Percentiles rank a stretch among this genome's conserved stretches.
Conservation (phyloP, 2,329 filamentous ascomycete species). For the Scedosporium apiospermum region DNA sequence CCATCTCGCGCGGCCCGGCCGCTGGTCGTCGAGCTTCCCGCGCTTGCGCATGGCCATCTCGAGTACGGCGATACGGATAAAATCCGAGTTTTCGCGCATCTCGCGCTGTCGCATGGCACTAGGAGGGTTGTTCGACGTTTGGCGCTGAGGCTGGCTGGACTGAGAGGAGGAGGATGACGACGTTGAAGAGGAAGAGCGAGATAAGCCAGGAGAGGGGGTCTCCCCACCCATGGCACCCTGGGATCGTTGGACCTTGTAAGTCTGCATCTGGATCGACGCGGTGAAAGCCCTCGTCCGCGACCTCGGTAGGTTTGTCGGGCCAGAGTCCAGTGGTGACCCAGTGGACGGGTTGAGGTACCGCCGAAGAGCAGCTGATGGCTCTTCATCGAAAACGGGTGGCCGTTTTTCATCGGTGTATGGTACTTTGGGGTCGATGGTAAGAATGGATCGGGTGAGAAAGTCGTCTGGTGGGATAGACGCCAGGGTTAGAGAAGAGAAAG, state of each 20-base stretch:
- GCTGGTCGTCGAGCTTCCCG: constrained; percentile 57
- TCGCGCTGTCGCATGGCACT: constrained; percentile 51
- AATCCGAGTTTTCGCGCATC: constrained; percentile 61
- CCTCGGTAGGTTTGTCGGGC: constrained; percentile 10
- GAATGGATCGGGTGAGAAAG: constrained; percentile 56
- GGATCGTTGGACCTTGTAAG: constrained; percentile 51
- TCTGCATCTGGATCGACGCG: constrained; percentile 64
- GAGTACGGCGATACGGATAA: constrained; percentile 62
- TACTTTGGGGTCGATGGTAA: constrained; percentile 56
- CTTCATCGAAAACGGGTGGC: constrained; percentile 52
- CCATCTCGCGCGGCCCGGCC: constrained; percentile 58
- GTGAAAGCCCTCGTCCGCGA: constrained; percentile 36
- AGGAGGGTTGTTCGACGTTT: constrained; percentile 24
- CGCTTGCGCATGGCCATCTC: constrained; percentile 62
- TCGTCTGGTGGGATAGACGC: constrained; percentile 57
- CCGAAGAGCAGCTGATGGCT: constrained; percentile 55
- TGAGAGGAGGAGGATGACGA: constrained; percentile 19
- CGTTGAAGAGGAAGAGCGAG: constrained; percentile 2
- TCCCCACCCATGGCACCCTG: constrained; percentile 21
- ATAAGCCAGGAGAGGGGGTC: constrained; percentile 14
- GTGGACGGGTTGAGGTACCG: constrained; percentile 59
- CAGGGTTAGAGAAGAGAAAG: constrained; percentile 53
- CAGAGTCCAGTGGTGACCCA: constrained; percentile 18
- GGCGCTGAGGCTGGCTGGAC: constrained; percentile 19
- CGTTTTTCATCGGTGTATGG: constrained; percentile 60